Percentiles rank a stretch among this genome's conserved stretches.
phyloP scores from a whole-genome alignment of 345 rosid species.

The Aquilaria yunnanensis region DNA sequence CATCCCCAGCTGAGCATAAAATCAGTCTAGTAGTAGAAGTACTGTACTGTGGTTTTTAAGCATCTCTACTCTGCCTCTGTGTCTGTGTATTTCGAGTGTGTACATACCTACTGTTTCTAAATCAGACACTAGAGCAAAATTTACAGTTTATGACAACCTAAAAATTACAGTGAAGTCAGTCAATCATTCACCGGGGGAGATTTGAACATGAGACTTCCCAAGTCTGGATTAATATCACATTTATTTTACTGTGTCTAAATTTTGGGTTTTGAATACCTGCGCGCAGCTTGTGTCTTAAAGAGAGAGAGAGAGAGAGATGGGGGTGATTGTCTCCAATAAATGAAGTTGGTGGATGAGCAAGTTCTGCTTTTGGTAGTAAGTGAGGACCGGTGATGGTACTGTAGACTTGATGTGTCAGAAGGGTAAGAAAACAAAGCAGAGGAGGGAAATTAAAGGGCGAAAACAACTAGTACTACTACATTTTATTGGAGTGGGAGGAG shows the following conservation, averaged over 20 bases:
- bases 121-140: neutral
- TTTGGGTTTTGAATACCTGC: too few relatives aligned
- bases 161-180: too few relatives aligned
- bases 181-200: too few relatives aligned
- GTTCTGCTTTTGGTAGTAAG: constrained; percentile 15
- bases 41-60: constrained; percentile 16
- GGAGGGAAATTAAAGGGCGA: too few relatives aligned
- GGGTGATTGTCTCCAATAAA: constrained; percentile 19
- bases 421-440: neutral
- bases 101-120: constrained; percentile 1
- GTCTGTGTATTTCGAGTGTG: constrained; percentile 14
- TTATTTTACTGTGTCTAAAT: too few relatives aligned
- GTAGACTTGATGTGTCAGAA: constrained; percentile 35
- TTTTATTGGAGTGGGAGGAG: too few relatives aligned
- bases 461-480: too few relatives aligned
- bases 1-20: constrained; percentile 9
- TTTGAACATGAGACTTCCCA: too few relatives aligned
- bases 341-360: constrained; percentile 10
- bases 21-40: constrained; percentile 1
- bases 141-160: too few relatives aligned
- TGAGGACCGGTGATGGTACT: constrained; percentile 31
- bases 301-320: neutral
- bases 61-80: constrained; percentile 11
- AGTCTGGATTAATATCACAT: too few relatives aligned
- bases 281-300: too few relatives aligned